Evolutionary conservation across 1,139 yeast species (phyloP).

Genomic region (Yamadazyma conglobata): DNA sequence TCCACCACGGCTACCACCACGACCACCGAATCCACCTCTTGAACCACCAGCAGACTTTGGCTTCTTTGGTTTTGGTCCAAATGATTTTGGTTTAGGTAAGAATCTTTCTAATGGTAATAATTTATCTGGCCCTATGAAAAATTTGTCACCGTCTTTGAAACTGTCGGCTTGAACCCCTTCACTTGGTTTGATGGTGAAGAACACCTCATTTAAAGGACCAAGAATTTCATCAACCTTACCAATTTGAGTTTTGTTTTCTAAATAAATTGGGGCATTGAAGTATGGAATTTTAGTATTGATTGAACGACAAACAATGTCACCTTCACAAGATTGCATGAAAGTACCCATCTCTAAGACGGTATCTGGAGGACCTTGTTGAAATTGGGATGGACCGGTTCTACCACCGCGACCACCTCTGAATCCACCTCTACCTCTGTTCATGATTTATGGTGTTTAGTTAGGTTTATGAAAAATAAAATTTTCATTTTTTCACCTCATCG

Average conservation of each 20-base stretch:
- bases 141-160: conserved; percentile 93
- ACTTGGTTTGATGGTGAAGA: conserved; percentile 89
- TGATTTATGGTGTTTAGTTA: conserved; percentile 13
- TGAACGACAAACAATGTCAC: conserved; percentile 95
- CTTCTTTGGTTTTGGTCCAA: conserved; percentile 75
- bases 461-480: conserved; percentile 1
- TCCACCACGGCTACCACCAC: conserved; percentile 44
- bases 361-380: conserved; percentile 90
- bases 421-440: conserved; percentile 72
- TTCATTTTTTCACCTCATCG: conserved; percentile 5
- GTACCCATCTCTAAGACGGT: conserved; percentile 92
- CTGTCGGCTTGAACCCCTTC: conserved; percentile 95
- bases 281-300: conserved; percentile 93
- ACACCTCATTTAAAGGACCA: conserved; percentile 96
- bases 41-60: conserved; percentile 51
- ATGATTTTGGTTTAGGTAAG: conserved; percentile 83
- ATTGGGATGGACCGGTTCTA: conserved; percentile 49
- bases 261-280: conserved; percentile 97
- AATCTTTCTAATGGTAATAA: conserved; percentile 93
- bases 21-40: conserved; percentile 25
- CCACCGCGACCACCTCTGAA: conserved; percentile 68
- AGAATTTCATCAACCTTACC: conserved; percentile 98
- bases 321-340: conserved; percentile 91
- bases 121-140: conserved; percentile 92
- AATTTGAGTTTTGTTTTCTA: conserved; percentile 90